phyloP scores from a whole-genome alignment of 257 asterid genomes.

The Solanum sejunctum region DNA sequence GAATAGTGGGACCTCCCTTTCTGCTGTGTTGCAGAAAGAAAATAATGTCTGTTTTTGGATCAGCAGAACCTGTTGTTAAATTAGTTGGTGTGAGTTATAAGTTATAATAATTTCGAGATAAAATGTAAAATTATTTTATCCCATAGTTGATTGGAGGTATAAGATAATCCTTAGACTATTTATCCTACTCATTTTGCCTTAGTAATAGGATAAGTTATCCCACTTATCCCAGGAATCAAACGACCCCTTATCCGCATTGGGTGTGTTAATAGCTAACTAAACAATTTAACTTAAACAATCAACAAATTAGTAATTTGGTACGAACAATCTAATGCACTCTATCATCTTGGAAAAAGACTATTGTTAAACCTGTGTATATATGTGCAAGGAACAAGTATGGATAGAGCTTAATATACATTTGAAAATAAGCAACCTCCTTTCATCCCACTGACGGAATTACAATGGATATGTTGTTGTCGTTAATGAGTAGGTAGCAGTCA shows the following conservation, averaged over 20 bases:
- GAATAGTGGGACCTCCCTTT: slow-evolving; percentile 19
- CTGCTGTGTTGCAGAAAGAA: slow-evolving; percentile 16
- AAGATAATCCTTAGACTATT: too few relatives aligned
- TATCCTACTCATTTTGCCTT: too few relatives aligned
- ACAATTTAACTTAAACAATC: too few relatives aligned
- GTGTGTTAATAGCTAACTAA: too few relatives aligned
- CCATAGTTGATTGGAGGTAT: too few relatives aligned
- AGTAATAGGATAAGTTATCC: too few relatives aligned
- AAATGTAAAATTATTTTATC: too few relatives aligned
- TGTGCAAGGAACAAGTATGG: neutral
- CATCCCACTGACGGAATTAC: neutral
- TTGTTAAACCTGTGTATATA: neutral
- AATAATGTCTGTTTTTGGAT: neutral
- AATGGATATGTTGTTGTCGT: neutral
- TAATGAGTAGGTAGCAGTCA: neutral
- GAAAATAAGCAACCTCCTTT: neutral
- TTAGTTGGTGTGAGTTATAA: neutral
- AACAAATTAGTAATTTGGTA: neutral
- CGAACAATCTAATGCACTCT: neutral
- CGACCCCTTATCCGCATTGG: too few relatives aligned
- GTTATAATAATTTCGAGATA: too few relatives aligned
- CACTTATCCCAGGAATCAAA: too few relatives aligned
- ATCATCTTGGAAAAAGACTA: neutral
- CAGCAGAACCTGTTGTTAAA: neutral
- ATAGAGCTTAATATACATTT: neutral